These are phyloP conservation scores for Trifolium subterraneum DNA, from an alignment of 306 rosid species.

Conservation along the genomic window DNA sequence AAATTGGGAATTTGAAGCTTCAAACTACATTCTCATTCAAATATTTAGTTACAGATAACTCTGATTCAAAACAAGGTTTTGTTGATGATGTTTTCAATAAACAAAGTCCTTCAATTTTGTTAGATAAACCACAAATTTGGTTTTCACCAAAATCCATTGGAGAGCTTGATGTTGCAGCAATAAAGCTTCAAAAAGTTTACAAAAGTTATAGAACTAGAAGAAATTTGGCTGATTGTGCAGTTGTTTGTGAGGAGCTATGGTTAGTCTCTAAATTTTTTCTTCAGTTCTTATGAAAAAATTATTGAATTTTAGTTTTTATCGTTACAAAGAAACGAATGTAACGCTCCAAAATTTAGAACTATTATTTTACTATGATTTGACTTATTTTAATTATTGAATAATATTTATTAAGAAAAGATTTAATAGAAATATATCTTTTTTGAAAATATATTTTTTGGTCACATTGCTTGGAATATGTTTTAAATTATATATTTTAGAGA, in stretches of 20 bases:
- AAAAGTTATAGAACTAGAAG: slow-evolving; percentile 80
- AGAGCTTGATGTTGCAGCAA: slow-evolving; percentile 68
- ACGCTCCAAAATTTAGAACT: no score
- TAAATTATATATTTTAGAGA: no score
- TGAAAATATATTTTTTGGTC: no score
- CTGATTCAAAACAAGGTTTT: slow-evolving; percentile 28
- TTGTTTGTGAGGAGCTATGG: slow-evolving; percentile 87
- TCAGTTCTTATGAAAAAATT: neutral
- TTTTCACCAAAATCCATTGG: slow-evolving; percentile 47
- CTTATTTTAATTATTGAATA: no score
- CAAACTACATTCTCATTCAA: slow-evolving; percentile 50
- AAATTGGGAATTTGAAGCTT: slow-evolving; percentile 46
- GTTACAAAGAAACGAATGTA: neutral
- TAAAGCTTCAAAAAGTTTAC: slow-evolving; percentile 79
- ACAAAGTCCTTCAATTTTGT: slow-evolving; percentile 24
- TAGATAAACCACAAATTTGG: slow-evolving; percentile 38
- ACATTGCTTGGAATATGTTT: no score
- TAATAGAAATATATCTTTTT: no score
- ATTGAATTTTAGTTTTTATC: no score
- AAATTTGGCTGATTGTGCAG: slow-evolving; percentile 88
- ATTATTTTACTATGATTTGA: no score
- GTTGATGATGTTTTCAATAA: slow-evolving; percentile 29
- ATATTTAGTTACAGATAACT: slow-evolving; percentile 38
- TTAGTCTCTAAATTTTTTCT: neutral
- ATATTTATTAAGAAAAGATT: no score